These are phyloP conservation scores for Neonectria magnoliae DNA, from an alignment of 2,329 filamentous ascomycete species.

Conservation along the genomic window DNA sequence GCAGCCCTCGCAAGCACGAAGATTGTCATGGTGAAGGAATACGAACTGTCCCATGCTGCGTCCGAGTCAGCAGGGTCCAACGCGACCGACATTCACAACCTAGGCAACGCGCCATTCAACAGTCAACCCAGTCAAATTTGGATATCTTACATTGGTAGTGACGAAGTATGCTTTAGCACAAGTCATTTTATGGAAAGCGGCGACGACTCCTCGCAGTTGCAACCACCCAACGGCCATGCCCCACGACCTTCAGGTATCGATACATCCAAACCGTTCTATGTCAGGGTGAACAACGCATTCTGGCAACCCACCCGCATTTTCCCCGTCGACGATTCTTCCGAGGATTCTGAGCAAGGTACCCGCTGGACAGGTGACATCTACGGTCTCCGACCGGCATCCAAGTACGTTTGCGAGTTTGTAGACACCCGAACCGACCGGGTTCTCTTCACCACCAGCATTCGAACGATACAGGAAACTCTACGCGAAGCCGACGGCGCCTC, in stretches of 20 bases:
- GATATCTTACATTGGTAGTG: slow-evolving; percentile 82
- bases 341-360: slow-evolving; percentile 53
- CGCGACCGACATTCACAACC: slow-evolving; percentile 79
- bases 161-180: slow-evolving; percentile 80
- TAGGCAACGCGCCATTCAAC: slow-evolving; percentile 79
- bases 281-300: slow-evolving; percentile 79
- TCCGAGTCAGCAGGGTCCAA: slow-evolving; percentile 79
- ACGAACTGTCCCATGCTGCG: slow-evolving; percentile 81
- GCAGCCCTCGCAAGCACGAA: slow-evolving; percentile 94
- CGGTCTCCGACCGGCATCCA: slow-evolving; percentile 75
- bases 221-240: slow-evolving; percentile 45
- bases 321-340: slow-evolving; percentile 52
- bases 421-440: slow-evolving; percentile 72
- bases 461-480: slow-evolving; percentile 65
- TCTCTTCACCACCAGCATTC: slow-evolving; percentile 77
- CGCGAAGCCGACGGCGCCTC: slow-evolving; percentile 46
- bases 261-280: slow-evolving; percentile 78
- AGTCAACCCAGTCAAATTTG: slow-evolving; percentile 77
- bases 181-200: slow-evolving; percentile 67
- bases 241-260: slow-evolving; percentile 65
- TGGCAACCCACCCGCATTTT: slow-evolving; percentile 83
- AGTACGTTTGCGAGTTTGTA: slow-evolving; percentile 82
- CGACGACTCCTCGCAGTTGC: slow-evolving; percentile 41
- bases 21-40: slow-evolving; percentile 93
- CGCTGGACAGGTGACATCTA: slow-evolving; percentile 79